Conservation (phyloP, 495 filamentous ascomycete genomes). For the Geopyxis carbonaria region DNA sequence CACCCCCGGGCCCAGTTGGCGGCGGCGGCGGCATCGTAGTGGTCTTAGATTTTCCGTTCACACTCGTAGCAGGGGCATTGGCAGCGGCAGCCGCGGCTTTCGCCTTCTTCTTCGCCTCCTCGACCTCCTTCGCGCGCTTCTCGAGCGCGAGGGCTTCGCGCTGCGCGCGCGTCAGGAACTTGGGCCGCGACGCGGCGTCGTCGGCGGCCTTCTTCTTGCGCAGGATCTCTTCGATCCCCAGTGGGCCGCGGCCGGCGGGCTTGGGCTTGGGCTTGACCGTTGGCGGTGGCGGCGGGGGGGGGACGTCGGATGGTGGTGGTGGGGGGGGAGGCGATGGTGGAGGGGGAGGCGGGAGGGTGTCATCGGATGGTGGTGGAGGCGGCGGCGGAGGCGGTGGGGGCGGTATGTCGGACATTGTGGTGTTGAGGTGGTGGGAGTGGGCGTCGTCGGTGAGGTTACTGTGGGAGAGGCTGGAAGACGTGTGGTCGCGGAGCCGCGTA, state of each 20-base stretch:
- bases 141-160: slow-evolving; percentile 74
- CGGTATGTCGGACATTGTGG: slow-evolving; percentile 5
- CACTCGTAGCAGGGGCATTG: slow-evolving; percentile 10
- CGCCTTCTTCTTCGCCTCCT: slow-evolving; percentile 43
- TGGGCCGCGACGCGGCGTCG: slow-evolving; percentile 65
- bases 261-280: slow-evolving; percentile 11
- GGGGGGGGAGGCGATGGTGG: slow-evolving; percentile 43
- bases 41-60: slow-evolving; percentile 4
- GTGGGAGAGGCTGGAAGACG: not conserved
- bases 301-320: slow-evolving; percentile 38
- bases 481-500: not conserved
- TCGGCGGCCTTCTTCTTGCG: slow-evolving; percentile 64
- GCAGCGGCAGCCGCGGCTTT: not conserved
- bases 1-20: not conserved
- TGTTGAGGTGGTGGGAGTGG: not conserved
- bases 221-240: slow-evolving; percentile 63
- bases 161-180: slow-evolving; percentile 80
- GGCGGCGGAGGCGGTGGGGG: slow-evolving; percentile 16
- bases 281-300: slow-evolving; percentile 23
- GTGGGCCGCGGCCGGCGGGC: slow-evolving; percentile 32
- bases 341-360: slow-evolving; percentile 31
- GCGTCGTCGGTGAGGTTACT: not conserved
- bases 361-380: slow-evolving; percentile 26
- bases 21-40: too few relatives aligned
- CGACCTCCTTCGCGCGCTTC: slow-evolving; percentile 69